These are phyloP conservation scores for Danielia reshetovae DNA, from an alignment of 805 yeast species.

Conservation along the genomic window DNA sequence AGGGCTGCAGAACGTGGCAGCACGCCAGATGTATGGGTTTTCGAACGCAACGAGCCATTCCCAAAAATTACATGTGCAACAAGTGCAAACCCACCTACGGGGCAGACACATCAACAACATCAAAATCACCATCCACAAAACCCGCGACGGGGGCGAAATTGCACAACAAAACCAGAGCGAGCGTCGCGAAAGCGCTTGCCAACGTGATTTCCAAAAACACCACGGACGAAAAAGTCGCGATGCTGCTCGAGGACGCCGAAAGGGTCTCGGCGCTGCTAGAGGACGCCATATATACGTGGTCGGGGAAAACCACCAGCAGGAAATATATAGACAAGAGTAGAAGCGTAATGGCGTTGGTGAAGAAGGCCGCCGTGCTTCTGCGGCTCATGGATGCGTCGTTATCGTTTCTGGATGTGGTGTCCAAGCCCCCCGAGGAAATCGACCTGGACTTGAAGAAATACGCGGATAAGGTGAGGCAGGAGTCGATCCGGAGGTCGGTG, in stretches of 20 bases:
- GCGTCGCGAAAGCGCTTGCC: constrained; percentile 50
- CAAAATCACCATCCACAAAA: constrained; percentile 4
- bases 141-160: constrained; percentile 10
- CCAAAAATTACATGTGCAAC: constrained; percentile 51
- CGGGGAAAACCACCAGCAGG: constrained; percentile 24
- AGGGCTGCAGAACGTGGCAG: constrained; percentile 66
- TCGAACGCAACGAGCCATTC: constrained; percentile 32
- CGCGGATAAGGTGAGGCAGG: constrained; percentile 67
- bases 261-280: constrained; percentile 53
- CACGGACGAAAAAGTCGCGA: constrained; percentile 24
- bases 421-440: constrained; percentile 69
- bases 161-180: constrained; percentile 38
- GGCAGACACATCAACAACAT: constrained; percentile 5
- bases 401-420: constrained; percentile 55
- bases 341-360: constrained; percentile 59
- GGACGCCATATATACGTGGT: constrained; percentile 39
- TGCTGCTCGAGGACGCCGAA: constrained; percentile 31
- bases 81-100: constrained; percentile 43
- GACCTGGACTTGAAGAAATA: constrained; percentile 71
- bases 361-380: constrained; percentile 52
- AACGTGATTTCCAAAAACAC: constrained; percentile 41
- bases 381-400: constrained; percentile 54
- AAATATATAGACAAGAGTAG: constrained; percentile 67
- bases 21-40: constrained; percentile 62
- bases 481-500: constrained; percentile 65